Evolutionary conservation across 305 asterid genomes (phyloP).

Genomic region (Solanum hybrid): DNA sequence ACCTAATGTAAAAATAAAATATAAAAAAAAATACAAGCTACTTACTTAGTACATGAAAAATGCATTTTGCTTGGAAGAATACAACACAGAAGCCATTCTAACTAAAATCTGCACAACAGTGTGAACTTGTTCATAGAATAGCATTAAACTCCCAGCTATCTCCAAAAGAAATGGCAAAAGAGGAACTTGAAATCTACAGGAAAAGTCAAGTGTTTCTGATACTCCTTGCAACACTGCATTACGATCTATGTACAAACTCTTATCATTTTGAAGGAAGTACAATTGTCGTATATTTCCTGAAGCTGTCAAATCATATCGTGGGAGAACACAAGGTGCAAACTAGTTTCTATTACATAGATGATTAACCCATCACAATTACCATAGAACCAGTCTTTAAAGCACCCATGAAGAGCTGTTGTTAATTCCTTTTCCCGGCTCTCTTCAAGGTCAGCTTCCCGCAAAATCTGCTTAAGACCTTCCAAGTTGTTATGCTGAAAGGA

Average conservation of each 20-base stretch:
- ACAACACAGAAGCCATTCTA: not conserved
- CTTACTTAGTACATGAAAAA: not conserved
- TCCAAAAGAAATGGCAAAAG: constrained; percentile 26
- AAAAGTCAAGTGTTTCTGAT: constrained; percentile 9
- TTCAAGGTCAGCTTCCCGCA: constrained; percentile 81
- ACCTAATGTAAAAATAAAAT: not conserved
- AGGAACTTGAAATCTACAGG: not conserved
- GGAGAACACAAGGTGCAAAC: not conserved
- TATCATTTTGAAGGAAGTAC: constrained; percentile 79
- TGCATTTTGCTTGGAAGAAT: not conserved
- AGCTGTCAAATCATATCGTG: constrained; percentile 19
- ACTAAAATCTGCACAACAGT: constrained; percentile 27
- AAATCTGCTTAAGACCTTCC: constrained; percentile 64
- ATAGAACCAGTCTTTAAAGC: constrained; percentile 93
- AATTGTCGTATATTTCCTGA: constrained; percentile 54
- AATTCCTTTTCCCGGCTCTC: constrained; percentile 81
- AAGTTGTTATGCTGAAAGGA: constrained; percentile 50
- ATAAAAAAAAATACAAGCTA: not conserved
- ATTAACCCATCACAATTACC: not conserved
- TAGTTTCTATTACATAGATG: not conserved
- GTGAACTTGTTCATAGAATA: constrained; percentile 12
- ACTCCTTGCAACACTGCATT: not conserved
- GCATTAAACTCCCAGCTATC: constrained; percentile 26
- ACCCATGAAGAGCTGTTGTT: constrained; percentile 73
- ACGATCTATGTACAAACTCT: not conserved